Conservation (phyloP, 441 rosid species). For the Flueggea neowawraea region DNA sequence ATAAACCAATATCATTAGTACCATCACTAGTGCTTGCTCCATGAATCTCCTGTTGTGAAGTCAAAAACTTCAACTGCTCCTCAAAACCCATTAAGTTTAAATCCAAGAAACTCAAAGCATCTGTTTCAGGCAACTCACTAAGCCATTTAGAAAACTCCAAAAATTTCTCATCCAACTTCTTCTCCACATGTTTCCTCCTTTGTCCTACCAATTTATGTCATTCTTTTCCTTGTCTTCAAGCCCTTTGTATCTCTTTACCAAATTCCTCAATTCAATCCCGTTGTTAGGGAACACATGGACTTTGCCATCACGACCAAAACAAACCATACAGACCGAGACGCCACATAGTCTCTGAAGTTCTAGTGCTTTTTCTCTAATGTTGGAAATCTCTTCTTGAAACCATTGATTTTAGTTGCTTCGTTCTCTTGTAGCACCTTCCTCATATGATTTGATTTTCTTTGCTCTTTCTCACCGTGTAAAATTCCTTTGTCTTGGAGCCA, state of each 20-base stretch:
- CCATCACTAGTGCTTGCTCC: no score
- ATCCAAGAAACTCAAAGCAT: no score
- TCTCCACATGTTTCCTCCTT: no score
- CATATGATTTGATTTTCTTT: not conserved
- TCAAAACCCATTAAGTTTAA: no score
- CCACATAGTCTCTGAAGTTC: not conserved
- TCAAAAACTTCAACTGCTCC: no score
- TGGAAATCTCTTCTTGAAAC: not conserved
- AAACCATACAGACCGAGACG: not conserved
- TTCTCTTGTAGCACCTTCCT: not conserved
- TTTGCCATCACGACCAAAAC: not conserved
- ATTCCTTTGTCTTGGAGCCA: not conserved
- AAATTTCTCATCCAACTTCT: no score
- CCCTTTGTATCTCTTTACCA: not conserved
- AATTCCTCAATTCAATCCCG: not conserved
- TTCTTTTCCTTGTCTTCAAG: no score
- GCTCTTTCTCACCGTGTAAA: not conserved
- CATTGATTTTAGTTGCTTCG: not conserved
- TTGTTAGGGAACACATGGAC: not conserved
- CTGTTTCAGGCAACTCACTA: no score
- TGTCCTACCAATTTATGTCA: no score
- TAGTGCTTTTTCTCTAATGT: not conserved
- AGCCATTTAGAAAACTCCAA: no score
- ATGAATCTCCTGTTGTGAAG: no score
- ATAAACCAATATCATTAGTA: no score